Base-by-base conservation (phyloP, 257 asterid genomes). In the Plectranthus barbatus region DNA sequence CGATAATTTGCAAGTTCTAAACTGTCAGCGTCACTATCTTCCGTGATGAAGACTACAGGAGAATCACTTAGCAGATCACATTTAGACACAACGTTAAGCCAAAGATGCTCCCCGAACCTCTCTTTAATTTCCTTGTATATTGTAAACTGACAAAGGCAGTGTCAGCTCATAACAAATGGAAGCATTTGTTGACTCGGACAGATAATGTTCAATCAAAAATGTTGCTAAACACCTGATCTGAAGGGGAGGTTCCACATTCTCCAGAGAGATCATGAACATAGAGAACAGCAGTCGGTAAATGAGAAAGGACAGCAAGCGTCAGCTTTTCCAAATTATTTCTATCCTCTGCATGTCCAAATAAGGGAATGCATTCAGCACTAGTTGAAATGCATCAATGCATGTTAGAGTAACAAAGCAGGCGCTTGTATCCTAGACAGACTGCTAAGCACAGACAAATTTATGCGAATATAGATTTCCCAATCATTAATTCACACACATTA, bases 251-350 rank as follows among this genome's bases (percentile, higher is more conserved):
- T 56, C 99, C 99, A 77, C 99, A 89, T 77, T 86, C 86, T 69
- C 97, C 99, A 53, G 97, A 77, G 52, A 92, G 94, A 79, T 92
- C 99, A 59, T 92, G 99, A 68, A 92, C 97, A 71, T 80, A 92
- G 69, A 92, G 90, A 44, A 92, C 93, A 59, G 97, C 99, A 70
- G 97, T 92, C 19, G 99, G 97, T 80, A 92, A 80, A 81, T 92
- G 96, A 67, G 96, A 72, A 56, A 92, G 96, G 44, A 89, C 99
- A 19, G 97, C 99, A 60, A 92, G 88, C 6, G 99, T 92, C 88
- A 92, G 71, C 81, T 92, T 92, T 80, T 92, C 99, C 71, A 89
- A 77, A 77, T 92, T 92, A 78, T 89, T 92, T 79, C 99, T 85
- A 73, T 92, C 91, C 70, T 86, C 99, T 92, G 95, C 84, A 85